These are phyloP conservation scores for Claviceps quebecensis DNA, from an alignment of 2,329 filamentous ascomycete genomes.

Conservation along the genomic window DNA sequence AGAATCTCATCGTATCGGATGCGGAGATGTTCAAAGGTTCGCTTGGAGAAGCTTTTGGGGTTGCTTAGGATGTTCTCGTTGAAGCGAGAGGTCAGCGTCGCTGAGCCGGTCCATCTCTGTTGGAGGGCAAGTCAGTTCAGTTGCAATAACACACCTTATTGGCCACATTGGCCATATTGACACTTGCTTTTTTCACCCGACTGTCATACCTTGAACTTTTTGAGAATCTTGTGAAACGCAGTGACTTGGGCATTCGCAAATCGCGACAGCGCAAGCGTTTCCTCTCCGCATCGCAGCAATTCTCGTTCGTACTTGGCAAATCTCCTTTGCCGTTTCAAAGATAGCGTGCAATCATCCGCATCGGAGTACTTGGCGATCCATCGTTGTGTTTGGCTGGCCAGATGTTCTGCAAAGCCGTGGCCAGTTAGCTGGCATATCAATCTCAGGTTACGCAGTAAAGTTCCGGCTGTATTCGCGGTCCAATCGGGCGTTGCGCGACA, in stretches of 20 bases:
- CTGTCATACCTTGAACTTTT: constrained; percentile 56
- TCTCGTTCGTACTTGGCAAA: constrained; percentile 40
- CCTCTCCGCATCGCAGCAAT: constrained; percentile 48
- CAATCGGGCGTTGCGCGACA: neutral
- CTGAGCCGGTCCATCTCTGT: constrained; percentile 70
- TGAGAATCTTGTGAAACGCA: constrained; percentile 70
- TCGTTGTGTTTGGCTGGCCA: constrained; percentile 33
- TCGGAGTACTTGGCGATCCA: constrained; percentile 30
- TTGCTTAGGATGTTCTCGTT: constrained; percentile 49
- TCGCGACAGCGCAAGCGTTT: constrained; percentile 54
- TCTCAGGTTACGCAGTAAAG: neutral
- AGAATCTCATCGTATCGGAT: constrained; percentile 37
- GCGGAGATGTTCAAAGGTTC: constrained; percentile 44
- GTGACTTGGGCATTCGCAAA: constrained; percentile 62
- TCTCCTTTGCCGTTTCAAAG: constrained; percentile 34
- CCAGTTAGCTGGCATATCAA: neutral
- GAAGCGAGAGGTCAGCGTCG: constrained; percentile 49
- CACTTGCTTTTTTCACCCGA: neutral
- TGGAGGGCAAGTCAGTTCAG: neutral
- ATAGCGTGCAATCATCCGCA: constrained; percentile 17
- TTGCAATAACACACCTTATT: neutral
- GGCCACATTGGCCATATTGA: neutral
- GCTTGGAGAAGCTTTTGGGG: constrained; percentile 57
- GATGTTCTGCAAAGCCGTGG: constrained; percentile 26
- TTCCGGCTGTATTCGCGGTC: neutral